These are phyloP conservation scores for Boletus patriciae DNA, from an alignment of 768 basidiomycete genomes.

Conservation along the genomic window DNA sequence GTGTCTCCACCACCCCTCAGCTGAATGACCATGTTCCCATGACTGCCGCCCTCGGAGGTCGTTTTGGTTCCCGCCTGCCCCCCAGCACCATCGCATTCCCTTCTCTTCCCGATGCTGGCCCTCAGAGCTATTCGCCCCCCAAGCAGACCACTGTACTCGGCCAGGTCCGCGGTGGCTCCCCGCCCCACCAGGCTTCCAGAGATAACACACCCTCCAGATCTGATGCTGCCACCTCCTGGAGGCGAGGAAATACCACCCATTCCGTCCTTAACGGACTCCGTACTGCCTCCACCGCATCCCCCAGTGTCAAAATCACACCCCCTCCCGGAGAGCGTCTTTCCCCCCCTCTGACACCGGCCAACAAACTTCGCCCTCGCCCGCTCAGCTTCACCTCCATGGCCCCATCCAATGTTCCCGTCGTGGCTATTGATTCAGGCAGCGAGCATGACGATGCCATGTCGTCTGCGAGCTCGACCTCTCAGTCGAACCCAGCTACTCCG, in stretches of 20 bases:
- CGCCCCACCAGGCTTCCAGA: slow-evolving; percentile 39
- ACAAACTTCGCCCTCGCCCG: slow-evolving; percentile 61
- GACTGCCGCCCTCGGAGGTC: slow-evolving; percentile 77
- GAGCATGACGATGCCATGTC: slow-evolving; percentile 58
- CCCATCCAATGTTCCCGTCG: slow-evolving; percentile 45
- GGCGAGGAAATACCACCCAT: slow-evolving; percentile 68
- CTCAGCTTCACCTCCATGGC: slow-evolving; percentile 58
- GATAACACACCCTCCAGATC: slow-evolving; percentile 67
- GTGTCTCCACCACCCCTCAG: slow-evolving; percentile 33
- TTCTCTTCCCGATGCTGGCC: slow-evolving; percentile 45
- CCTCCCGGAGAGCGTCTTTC: slow-evolving; percentile 61
- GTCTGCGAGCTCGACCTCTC: slow-evolving; percentile 57
- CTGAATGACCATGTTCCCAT: slow-evolving; percentile 68
- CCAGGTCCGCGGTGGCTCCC: slow-evolving; percentile 59
- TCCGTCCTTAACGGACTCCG: slow-evolving; percentile 70
- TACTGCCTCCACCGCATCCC: slow-evolving; percentile 51
- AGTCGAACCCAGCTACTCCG: slow-evolving; percentile 77
- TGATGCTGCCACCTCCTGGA: slow-evolving; percentile 77
- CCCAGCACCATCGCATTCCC: slow-evolving; percentile 41
- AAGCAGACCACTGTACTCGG: slow-evolving; percentile 67
- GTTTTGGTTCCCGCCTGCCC: slow-evolving; percentile 61
- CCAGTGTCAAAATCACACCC: slow-evolving; percentile 71
- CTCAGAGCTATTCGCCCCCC: slow-evolving; percentile 43
- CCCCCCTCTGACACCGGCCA: slow-evolving; percentile 38
- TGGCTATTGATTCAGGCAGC: slow-evolving; percentile 57